Evolutionary conservation across 2,329 filamentous ascomycete genomes (phyloP).

Genomic region (Cercospora janseana): DNA sequence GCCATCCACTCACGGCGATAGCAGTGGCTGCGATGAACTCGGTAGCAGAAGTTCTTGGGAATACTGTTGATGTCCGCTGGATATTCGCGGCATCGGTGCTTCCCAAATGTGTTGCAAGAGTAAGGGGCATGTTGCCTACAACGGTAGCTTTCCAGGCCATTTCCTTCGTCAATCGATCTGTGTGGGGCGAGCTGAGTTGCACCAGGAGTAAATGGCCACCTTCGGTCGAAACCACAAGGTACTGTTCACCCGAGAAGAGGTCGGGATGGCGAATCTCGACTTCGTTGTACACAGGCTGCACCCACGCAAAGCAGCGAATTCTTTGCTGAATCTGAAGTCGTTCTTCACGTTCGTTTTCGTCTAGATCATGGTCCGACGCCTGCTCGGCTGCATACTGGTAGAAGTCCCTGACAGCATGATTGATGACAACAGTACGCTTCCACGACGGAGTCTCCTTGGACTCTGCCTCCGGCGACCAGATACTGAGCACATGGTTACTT

Average conservation of each 20-base stretch:
- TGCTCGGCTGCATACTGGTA: constrained; percentile 31
- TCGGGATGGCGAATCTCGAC: constrained; percentile 2
- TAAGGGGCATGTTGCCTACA: background rate
- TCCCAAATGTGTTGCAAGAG: background rate
- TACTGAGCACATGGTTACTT: constrained; percentile 55
- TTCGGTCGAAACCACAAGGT: constrained; percentile 44
- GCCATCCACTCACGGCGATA: constrained; percentile 19
- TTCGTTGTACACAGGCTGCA: constrained; percentile 24
- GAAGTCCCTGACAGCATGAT: constrained; percentile 46
- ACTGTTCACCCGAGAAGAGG: constrained; percentile 24
- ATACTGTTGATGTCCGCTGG: background rate
- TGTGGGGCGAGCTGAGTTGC: constrained; percentile 41
- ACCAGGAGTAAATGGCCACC: constrained; percentile 43
- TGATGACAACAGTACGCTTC: constrained; percentile 55
- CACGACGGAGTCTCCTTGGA: constrained; percentile 47
- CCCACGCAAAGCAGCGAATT: constrained; percentile 46
- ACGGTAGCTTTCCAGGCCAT: constrained; percentile 21
- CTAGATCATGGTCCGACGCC: constrained; percentile 24
- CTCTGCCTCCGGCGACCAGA: constrained; percentile 54
- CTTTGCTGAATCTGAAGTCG: constrained; percentile 37
- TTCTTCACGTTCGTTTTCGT: constrained; percentile 21
- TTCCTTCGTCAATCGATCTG: constrained; percentile 25
- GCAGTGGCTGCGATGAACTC: constrained; percentile 8
- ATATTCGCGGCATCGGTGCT: background rate
- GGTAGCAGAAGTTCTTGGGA: background rate